phyloP scores from a whole-genome alignment of 108 stramenopile species.

The Discostella stelligeroides region DNA sequence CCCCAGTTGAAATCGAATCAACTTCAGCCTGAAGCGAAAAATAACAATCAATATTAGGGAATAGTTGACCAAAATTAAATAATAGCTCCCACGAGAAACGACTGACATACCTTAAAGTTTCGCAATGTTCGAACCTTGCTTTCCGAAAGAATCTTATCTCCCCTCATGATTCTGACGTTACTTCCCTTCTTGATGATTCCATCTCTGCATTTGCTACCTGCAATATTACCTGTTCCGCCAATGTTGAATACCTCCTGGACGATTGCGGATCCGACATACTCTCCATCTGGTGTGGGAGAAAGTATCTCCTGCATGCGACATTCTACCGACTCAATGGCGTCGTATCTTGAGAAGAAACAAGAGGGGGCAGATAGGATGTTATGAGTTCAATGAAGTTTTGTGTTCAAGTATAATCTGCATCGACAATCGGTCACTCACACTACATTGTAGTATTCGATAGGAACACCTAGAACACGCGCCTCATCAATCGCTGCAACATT shows the following conservation, averaged over 20 bases:
- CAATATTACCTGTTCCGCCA: slow-evolving; percentile 93
- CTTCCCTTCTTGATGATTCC: slow-evolving; percentile 87
- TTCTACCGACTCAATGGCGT: slow-evolving; percentile 94
- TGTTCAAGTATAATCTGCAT: background rate
- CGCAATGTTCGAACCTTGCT: slow-evolving; percentile 87
- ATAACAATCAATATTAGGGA: slow-evolving; percentile 30
- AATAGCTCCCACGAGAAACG: slow-evolving; percentile 27
- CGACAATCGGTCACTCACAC: slow-evolving; percentile 51
- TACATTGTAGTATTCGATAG: slow-evolving; percentile 93
- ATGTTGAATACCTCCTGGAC: slow-evolving; percentile 97
- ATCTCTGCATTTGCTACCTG: slow-evolving; percentile 91
- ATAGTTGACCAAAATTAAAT: too few species aligned
- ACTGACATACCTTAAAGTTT: slow-evolving; percentile 78
- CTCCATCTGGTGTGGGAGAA: slow-evolving; percentile 93
- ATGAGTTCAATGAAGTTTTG: background rate
- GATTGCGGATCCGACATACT: slow-evolving; percentile 84
- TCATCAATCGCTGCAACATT: slow-evolving; percentile 90
- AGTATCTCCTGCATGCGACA: slow-evolving; percentile 90
- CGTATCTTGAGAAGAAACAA: slow-evolving; percentile 58
- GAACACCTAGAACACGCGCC: slow-evolving; percentile 72
- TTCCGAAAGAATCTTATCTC: slow-evolving; percentile 89
- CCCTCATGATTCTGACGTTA: slow-evolving; percentile 93
- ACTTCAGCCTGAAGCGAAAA: slow-evolving; percentile 69
- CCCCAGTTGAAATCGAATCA: slow-evolving; percentile 81
- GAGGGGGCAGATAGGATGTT: too few species aligned